phyloP scores from a whole-genome alignment of 495 filamentous ascomycete species.

The Parathielavia appendiculata region DNA sequence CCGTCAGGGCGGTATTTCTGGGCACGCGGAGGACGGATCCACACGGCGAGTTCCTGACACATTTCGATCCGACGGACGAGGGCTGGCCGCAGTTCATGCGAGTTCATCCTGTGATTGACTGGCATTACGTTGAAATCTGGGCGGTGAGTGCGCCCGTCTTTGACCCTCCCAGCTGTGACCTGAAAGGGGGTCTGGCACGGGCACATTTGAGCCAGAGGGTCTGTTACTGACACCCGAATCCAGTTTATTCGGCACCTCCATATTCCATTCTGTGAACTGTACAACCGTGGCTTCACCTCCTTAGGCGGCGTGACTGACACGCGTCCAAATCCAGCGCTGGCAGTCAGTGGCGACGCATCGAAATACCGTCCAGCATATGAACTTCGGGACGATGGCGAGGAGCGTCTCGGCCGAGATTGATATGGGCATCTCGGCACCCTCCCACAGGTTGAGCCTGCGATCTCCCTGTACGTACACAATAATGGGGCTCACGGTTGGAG shows the following conservation, averaged over 20 bases:
- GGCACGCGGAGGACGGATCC: slow-evolving; percentile 91
- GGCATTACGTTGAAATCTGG: slow-evolving; percentile 97
- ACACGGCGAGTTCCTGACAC: slow-evolving; percentile 68
- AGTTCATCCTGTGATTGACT: slow-evolving; percentile 91
- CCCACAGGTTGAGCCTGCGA: not conserved
- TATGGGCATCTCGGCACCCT: not conserved
- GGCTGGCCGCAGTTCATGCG: slow-evolving; percentile 94
- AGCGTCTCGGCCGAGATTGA: slow-evolving; percentile 72
- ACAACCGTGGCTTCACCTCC: slow-evolving; percentile 63
- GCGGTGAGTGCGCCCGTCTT: slow-evolving; percentile 51
- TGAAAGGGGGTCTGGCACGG: not conserved
- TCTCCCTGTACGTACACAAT: not conserved
- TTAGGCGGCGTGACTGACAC: slow-evolving; percentile 89
- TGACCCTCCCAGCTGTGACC: not conserved
- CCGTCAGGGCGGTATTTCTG: slow-evolving; percentile 80
- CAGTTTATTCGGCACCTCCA: slow-evolving; percentile 77
- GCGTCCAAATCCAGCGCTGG: slow-evolving; percentile 76
- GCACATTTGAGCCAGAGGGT: not conserved
- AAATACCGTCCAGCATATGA: slow-evolving; percentile 81
- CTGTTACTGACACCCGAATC: not conserved
- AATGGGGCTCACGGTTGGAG: not conserved
- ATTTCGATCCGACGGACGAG: slow-evolving; percentile 80
- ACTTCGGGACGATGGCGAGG: slow-evolving; percentile 74
- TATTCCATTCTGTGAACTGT: slow-evolving; percentile 77
- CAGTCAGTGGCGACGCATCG: slow-evolving; percentile 34